A percentile compares a stretch with the other conserved stretches of the same genome.
These are phyloP conservation scores for Saccharomycopsis selenospora DNA, from an alignment of 805 yeast species.

Conservation along the genomic window DNA sequence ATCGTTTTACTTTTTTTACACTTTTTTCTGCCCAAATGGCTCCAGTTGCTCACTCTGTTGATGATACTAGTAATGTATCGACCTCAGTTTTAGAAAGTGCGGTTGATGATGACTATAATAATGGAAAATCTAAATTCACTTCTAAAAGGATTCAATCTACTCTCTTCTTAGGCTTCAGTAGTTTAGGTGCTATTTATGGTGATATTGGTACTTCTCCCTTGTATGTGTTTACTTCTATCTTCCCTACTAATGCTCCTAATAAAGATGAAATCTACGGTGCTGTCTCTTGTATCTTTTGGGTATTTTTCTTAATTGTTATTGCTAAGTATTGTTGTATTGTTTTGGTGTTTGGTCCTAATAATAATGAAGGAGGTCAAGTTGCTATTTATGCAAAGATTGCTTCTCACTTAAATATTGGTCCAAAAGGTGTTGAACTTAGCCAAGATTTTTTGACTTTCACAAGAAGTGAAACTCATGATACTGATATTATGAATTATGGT, in stretches of 20 bases:
- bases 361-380: conserved; percentile 58
- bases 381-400: conserved; percentile 58
- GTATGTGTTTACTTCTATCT: conserved; percentile 38
- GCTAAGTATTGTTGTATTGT: conserved; percentile 46
- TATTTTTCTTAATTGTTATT: conserved; percentile 46
- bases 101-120: too few relatives aligned
- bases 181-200: conserved; percentile 56
- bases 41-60: too few relatives aligned
- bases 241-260: conserved; percentile 30
- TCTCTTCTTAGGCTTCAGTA: conserved; percentile 20
- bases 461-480: conserved; percentile 34
- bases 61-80: too few relatives aligned
- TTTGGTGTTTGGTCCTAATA: conserved; percentile 43
- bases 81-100: too few relatives aligned
- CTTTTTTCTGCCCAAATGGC: too few relatives aligned
- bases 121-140: background rate
- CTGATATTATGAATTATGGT: background rate
- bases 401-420: conserved; percentile 40
- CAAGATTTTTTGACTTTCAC: conserved; percentile 30
- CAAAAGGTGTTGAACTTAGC: conserved; percentile 38
- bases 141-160: conserved; percentile 1
- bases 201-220: conserved; percentile 59
- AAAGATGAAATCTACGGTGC: conserved; percentile 42
- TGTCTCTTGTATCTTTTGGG: conserved; percentile 46
- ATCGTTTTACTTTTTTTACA: too few relatives aligned